These are phyloP conservation scores for Diutina catenulata DNA, from an alignment of 1,139 yeast species.

Conservation along the genomic window DNA sequence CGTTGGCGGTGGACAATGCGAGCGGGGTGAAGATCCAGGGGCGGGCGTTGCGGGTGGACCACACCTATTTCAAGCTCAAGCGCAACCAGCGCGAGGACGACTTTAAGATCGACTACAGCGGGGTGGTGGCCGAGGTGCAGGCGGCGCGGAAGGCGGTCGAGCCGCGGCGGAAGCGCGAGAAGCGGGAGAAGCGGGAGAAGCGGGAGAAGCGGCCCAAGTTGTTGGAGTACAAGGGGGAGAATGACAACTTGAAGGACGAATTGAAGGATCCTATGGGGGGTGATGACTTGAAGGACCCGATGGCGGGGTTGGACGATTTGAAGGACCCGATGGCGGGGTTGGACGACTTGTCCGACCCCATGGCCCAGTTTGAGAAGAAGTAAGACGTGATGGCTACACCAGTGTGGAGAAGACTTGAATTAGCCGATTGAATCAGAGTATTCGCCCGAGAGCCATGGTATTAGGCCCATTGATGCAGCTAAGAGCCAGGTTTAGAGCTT, in stretches of 20 bases:
- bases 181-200: slow-evolving; percentile 7
- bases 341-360: slow-evolving; percentile 13
- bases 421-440: too few relatives aligned
- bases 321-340: slow-evolving; percentile 5
- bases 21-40: slow-evolving; percentile 61
- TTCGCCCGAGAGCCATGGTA: too few relatives aligned
- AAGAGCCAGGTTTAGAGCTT: too few relatives aligned
- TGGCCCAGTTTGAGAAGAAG: slow-evolving; percentile 8
- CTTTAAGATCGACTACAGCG: slow-evolving; percentile 22
- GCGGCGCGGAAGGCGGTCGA: slow-evolving; percentile 9
- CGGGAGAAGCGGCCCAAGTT: slow-evolving; percentile 6
- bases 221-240: slow-evolving; percentile 1
- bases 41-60: slow-evolving; percentile 57
- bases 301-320: background rate
- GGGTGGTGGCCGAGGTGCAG: slow-evolving; percentile 9
- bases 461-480: too few relatives aligned
- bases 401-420: too few relatives aligned
- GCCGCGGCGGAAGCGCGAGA: slow-evolving; percentile 7
- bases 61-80: slow-evolving; percentile 51
- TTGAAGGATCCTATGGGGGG: background rate
- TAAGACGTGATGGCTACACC: too few relatives aligned
- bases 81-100: slow-evolving; percentile 40
- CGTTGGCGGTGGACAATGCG: slow-evolving; percentile 80
- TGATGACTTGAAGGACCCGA: slow-evolving; percentile 9
- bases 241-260: slow-evolving; percentile 6